Conservation (phyloP, 305 asterid species). For the Ajuga reptans region DNA sequence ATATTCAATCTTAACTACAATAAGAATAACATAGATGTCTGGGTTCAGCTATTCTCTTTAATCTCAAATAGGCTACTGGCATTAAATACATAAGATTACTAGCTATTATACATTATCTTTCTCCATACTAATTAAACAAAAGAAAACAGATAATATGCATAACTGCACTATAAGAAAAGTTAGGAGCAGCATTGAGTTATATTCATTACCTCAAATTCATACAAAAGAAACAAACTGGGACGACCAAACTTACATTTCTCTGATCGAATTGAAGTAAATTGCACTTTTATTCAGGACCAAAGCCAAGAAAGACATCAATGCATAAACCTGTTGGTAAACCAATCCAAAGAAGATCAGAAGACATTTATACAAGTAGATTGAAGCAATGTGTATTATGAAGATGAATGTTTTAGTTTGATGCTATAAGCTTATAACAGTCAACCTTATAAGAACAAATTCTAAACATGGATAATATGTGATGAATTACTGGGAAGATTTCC, state of each 20-base stretch:
- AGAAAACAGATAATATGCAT: not conserved
- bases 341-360: constrained; percentile 20
- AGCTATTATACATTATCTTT: not conserved
- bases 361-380: not conserved
- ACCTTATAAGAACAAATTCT: not conserved
- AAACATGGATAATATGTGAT: not conserved
- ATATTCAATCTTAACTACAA: not conserved
- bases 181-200: not conserved
- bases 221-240: not conserved
- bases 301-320: constrained; percentile 80
- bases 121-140: not conserved
- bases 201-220: not conserved
- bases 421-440: not conserved
- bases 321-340: constrained; percentile 64
- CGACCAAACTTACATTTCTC: constrained; percentile 71
- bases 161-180: not conserved
- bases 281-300: constrained; percentile 60
- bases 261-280: constrained; percentile 82
- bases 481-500: not conserved
- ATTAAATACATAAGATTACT: not conserved
- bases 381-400: not conserved
- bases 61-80: not conserved
- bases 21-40: not conserved
- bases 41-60: not conserved
- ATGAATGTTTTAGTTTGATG: not conserved